Evolutionary conservation across 768 basidiomycete species (phyloP).

Genomic region (Leucocoprinus leucothites): DNA sequence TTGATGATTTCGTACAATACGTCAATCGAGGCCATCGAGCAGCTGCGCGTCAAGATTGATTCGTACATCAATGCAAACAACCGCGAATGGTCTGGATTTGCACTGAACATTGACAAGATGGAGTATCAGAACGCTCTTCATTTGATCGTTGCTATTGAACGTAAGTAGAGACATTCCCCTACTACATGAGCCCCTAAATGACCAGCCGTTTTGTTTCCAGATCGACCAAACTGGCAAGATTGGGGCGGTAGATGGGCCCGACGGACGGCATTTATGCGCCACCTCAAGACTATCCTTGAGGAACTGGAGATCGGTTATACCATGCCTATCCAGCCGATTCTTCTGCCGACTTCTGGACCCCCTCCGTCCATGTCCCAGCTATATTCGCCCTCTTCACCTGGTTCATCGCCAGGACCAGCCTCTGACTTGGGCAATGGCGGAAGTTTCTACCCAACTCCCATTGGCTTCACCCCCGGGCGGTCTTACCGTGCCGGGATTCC

Average conservation of each 20-base stretch:
- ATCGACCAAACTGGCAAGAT: conserved; percentile 83
- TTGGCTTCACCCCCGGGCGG: conserved; percentile 18
- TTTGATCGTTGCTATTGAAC: conserved; percentile 69
- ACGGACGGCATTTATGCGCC: conserved; percentile 72
- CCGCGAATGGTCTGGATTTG: conserved; percentile 69
- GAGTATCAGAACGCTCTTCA: conserved; percentile 71
- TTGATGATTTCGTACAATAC: conserved; percentile 68
- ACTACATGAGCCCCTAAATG: not conserved
- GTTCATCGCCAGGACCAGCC: not conserved
- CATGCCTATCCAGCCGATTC: conserved; percentile 70
- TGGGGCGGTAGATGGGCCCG: conserved; percentile 81
- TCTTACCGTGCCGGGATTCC: conserved; percentile 19
- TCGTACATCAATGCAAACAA: conserved; percentile 59
- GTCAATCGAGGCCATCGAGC: conserved; percentile 66
- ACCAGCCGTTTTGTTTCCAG: conserved; percentile 27
- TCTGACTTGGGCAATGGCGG: conserved; percentile 23
- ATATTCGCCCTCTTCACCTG: conserved; percentile 15
- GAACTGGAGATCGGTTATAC: conserved; percentile 71
- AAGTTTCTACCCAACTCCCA: conserved; percentile 21
- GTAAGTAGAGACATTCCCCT: conserved; percentile 34
- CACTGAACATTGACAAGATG: conserved; percentile 76
- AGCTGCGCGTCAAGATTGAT: conserved; percentile 55
- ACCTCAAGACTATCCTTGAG: conserved; percentile 67
- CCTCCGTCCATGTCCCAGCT: conserved; percentile 11
- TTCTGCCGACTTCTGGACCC: conserved; percentile 38